Evolutionary conservation across 768 basidiomycete genomes (phyloP).

Genomic region (Flagelloscypha sp.): DNA sequence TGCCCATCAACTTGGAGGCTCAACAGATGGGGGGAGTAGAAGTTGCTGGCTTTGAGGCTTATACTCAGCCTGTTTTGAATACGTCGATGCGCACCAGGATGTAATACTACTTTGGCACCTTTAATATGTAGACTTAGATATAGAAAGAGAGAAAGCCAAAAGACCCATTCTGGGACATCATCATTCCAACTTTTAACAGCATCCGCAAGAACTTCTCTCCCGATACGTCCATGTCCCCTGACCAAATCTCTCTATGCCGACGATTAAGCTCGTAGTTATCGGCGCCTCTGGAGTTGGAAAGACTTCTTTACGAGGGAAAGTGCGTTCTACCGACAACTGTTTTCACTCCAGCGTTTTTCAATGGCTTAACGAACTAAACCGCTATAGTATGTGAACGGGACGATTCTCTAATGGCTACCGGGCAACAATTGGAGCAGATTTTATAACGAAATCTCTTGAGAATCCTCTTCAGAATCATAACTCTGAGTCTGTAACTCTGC

Average conservation of each 20-base stretch:
- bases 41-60: conserved; percentile 12
- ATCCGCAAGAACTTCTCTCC: neutral
- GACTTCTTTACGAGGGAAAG: conserved; percentile 70
- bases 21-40: conserved; percentile 12
- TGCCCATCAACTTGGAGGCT: conserved; percentile 13
- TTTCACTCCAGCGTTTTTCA: conserved; percentile 1
- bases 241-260: no score
- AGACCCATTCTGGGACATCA: no score
- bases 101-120: no score
- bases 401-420: conserved; percentile 71
- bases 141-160: no score
- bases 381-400: conserved; percentile 18
- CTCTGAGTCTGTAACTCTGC: conserved; percentile 53
- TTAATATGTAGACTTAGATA: no score
- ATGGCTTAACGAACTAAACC: neutral
- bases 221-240: no score
- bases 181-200: neutral
- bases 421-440: conserved; percentile 87
- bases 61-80: conserved; percentile 12
- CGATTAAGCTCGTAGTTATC: conserved; percentile 75
- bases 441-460: conserved; percentile 66
- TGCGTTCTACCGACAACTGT: conserved; percentile 21
- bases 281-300: conserved; percentile 83
- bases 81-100: conserved; percentile 12
- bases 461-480: conserved; percentile 38